Conservation (phyloP, 371 early-diverging fungal species). For the Mucor lusitanicus region DNA sequence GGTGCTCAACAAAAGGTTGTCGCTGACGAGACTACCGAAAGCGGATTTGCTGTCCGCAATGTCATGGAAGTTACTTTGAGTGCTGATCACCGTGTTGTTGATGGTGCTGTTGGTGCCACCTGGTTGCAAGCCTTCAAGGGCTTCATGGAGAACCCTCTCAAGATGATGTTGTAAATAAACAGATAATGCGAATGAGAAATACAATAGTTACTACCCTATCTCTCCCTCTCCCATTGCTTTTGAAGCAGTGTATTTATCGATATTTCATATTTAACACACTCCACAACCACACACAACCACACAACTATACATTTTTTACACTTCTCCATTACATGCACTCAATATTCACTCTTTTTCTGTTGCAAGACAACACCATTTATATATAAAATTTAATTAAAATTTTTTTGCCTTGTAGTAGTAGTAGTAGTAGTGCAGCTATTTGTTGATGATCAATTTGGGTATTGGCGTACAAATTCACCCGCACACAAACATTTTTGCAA, state of each 20-base stretch:
- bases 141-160: constrained; percentile 86
- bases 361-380: neutral
- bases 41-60: constrained; percentile 66
- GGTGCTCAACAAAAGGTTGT: constrained; percentile 83
- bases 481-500: neutral
- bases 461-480: neutral
- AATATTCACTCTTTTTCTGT: neutral
- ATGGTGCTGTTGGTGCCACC: constrained; percentile 94
- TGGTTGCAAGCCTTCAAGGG: constrained; percentile 92
- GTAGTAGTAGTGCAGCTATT: neutral
- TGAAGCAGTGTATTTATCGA: neutral
- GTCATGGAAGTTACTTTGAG: constrained; percentile 90
- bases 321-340: constrained; percentile 2
- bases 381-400: neutral
- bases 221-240: neutral
- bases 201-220: neutral
- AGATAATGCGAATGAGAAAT: neutral
- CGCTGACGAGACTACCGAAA: constrained; percentile 67
- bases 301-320: neutral
- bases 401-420: neutral
- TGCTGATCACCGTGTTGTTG: constrained; percentile 96
- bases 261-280: neutral
- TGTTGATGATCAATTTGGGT: neutral
- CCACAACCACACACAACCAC: neutral
- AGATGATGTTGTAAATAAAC: constrained; percentile 13